Evolutionary conservation across 1,284 basidiomycete species (phyloP).

Genomic region (Chiua sp.): DNA sequence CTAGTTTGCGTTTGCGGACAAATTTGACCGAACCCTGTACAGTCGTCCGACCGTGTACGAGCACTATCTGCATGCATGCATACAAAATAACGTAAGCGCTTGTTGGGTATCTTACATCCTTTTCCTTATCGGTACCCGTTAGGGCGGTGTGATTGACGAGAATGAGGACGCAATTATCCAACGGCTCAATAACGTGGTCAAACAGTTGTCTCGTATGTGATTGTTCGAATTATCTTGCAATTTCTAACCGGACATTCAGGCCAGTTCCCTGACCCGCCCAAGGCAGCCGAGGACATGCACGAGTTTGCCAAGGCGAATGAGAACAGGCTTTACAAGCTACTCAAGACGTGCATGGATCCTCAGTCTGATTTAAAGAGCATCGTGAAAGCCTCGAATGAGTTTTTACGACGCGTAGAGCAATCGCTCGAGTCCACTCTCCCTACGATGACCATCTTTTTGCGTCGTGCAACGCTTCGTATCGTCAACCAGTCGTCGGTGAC

Average conservation of each 20-base stretch:
- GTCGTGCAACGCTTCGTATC: slow-evolving; percentile 73
- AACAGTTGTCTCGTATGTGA: slow-evolving; percentile 61
- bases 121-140: slow-evolving; percentile 17
- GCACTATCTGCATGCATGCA: slow-evolving; percentile 71
- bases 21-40: background rate
- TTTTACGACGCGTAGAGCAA: slow-evolving; percentile 77
- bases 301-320: slow-evolving; percentile 91
- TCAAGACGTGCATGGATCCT: slow-evolving; percentile 83
- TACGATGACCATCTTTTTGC: slow-evolving; percentile 80
- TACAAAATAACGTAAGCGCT: slow-evolving; percentile 77
- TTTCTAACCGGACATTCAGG: slow-evolving; percentile 37
- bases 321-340: slow-evolving; percentile 81
- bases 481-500: slow-evolving; percentile 89
- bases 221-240: slow-evolving; percentile 8
- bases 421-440: slow-evolving; percentile 62
- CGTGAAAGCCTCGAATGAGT: slow-evolving; percentile 83
- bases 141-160: slow-evolving; percentile 89
- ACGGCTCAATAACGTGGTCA: slow-evolving; percentile 58
- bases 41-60: slow-evolving; percentile 71
- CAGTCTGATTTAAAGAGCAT: slow-evolving; percentile 84
- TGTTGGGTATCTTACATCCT: background rate
- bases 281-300: slow-evolving; percentile 80
- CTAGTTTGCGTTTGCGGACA: background rate
- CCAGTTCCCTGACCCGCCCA: slow-evolving; percentile 71
- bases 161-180: slow-evolving; percentile 69